Evolutionary conservation across 2,329 filamentous ascomycete genomes (phyloP).

Genomic region (Alternaria incomplexa): DNA sequence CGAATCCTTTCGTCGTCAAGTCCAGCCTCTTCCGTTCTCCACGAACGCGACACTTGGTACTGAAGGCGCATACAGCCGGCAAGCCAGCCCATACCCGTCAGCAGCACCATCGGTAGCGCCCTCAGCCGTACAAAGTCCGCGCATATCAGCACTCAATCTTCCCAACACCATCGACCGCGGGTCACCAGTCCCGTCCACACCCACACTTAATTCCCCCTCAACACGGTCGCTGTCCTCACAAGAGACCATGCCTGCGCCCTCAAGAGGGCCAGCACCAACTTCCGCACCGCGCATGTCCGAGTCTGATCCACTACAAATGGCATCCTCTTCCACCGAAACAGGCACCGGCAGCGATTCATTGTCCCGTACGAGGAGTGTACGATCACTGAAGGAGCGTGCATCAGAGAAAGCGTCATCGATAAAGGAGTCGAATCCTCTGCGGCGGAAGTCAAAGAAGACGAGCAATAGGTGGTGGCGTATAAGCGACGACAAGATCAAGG

Average conservation of each 20-base stretch:
- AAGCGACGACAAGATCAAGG: conserved; percentile 94
- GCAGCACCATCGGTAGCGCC: conserved; percentile 40
- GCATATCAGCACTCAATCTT: conserved; percentile 47
- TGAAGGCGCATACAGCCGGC: conserved; percentile 73
- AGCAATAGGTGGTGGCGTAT: conserved; percentile 95
- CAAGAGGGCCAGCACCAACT: conserved; percentile 35
- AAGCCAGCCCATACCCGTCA: conserved; percentile 58
- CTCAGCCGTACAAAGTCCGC: conserved; percentile 57
- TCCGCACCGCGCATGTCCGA: conserved; percentile 40
- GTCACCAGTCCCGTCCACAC: conserved; percentile 33
- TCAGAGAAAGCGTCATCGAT: conserved; percentile 47
- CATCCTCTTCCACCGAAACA: conserved; percentile 17
- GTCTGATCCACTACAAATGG: conserved; percentile 24
- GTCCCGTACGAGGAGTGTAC: conserved; percentile 33
- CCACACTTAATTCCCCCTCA: conserved; percentile 39
- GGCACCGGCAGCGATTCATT: conserved; percentile 22
- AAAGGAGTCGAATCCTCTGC: conserved; percentile 52
- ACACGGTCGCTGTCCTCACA: conserved; percentile 42
- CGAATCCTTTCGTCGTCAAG: conserved; percentile 91
- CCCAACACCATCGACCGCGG: conserved; percentile 25
- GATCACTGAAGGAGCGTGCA: conserved; percentile 44
- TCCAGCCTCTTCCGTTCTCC: conserved; percentile 77
- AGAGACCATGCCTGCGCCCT: conserved; percentile 32
- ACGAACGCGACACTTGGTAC: conserved; percentile 80
- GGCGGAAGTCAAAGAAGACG: conserved; percentile 63